phyloP scores from a whole-genome alignment of 2,329 filamentous ascomycete species.

The Ophioceras dolichostomum region DNA sequence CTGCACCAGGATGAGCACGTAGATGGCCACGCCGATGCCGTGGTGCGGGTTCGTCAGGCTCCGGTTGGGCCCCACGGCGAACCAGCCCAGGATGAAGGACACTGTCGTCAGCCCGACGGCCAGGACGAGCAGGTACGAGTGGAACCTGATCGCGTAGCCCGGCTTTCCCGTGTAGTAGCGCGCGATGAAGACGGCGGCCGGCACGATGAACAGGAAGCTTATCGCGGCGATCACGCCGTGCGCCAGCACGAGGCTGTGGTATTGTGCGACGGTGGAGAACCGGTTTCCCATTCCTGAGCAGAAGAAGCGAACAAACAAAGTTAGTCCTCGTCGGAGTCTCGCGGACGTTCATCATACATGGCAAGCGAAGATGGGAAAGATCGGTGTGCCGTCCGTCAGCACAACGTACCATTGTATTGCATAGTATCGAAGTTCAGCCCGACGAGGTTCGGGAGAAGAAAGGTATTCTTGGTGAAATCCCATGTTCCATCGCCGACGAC shows the following conservation, averaged over 20 bases:
- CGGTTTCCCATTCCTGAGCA: constrained; percentile 66
- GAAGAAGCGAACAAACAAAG: too few species aligned
- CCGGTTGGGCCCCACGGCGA: constrained; percentile 62
- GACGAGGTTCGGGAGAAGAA: constrained; percentile 64
- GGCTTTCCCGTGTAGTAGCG: constrained; percentile 56
- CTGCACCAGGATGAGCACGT: constrained; percentile 60
- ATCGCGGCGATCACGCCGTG: constrained; percentile 63
- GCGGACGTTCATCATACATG: too few species aligned
- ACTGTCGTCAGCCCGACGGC: constrained; percentile 56
- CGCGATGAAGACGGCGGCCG: constrained; percentile 59
- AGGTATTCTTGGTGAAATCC: constrained; percentile 66
- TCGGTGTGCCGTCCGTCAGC: too few species aligned
- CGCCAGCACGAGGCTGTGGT: constrained; percentile 56
- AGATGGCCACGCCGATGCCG: constrained; percentile 70
- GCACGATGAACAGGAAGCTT: constrained; percentile 63
- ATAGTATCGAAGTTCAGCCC: constrained; percentile 72
- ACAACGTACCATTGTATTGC: constrained; percentile 64
- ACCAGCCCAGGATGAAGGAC: constrained; percentile 62
- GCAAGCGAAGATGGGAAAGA: too few species aligned
- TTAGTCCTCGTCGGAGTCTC: too few species aligned
- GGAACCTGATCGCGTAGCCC: constrained; percentile 51
- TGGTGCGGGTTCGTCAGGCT: constrained; percentile 74
- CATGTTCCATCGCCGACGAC: constrained; percentile 73
- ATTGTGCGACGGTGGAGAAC: constrained; percentile 56
- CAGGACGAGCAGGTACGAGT: constrained; percentile 63